A percentile compares a stretch with the other conserved stretches of the same genome.
Evolutionary conservation across 257 asterid species (phyloP).

Genomic region (Fraxinus quadrangulata): DNA sequence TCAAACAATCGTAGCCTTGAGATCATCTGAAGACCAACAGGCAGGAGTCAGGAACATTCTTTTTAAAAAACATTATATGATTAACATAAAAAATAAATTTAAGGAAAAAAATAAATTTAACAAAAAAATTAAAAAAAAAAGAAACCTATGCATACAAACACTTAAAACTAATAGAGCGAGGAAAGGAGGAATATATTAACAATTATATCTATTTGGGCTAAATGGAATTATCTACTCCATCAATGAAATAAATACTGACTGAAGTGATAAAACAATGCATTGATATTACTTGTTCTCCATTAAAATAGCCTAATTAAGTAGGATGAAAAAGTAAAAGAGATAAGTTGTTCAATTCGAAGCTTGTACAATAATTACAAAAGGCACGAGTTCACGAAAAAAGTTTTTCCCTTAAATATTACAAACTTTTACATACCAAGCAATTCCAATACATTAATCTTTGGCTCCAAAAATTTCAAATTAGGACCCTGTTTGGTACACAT

Average conservation of each 20-base stretch:
- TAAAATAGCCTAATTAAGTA: not conserved
- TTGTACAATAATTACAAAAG: not conserved
- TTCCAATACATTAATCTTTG: not conserved
- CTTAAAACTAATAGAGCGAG: not conserved
- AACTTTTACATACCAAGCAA: not conserved
- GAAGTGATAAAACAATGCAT: not conserved
- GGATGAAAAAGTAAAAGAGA: not conserved
- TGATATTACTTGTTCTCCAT: not conserved
- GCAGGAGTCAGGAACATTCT: constrained; percentile 19
- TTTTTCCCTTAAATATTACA: not conserved
- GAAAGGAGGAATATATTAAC: not conserved
- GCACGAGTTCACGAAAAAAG: not conserved
- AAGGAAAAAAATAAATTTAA: not conserved
- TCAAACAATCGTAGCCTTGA: constrained; percentile 38
- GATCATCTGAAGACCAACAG: constrained; percentile 48
- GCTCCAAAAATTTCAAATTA: not conserved
- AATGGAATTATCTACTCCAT: not conserved
- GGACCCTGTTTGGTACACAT: too few relatives aligned
- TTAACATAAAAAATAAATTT: not conserved
- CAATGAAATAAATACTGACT: not conserved
- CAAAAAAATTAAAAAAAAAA: too few relatives aligned
- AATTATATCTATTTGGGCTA: not conserved
- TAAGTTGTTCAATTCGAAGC: not conserved
- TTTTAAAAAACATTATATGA: constrained; percentile 3
- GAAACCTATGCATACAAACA: not conserved